These are phyloP conservation scores for Dicorynia guianensis DNA, from an alignment of 306 rosid genomes.

Conservation along the genomic window DNA sequence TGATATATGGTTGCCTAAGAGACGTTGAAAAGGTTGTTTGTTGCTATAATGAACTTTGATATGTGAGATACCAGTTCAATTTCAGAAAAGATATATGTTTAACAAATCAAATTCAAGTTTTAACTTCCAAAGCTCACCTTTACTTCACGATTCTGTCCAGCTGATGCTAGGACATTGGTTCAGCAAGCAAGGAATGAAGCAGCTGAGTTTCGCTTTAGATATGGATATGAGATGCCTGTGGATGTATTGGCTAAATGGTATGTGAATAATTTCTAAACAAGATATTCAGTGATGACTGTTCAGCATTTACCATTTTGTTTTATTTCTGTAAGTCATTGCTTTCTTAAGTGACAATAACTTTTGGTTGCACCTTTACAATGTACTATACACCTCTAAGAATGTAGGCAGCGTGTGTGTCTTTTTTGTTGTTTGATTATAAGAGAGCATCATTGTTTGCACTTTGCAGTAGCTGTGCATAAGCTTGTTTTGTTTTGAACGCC, in stretches of 20 bases:
- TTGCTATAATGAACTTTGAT: neutral
- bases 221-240: conserved; percentile 96
- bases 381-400: neutral
- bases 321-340: conserved; percentile 18
- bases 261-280: neutral
- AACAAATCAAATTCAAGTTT: neutral
- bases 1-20: neutral
- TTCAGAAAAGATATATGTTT: neutral
- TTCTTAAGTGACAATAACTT: neutral
- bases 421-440: neutral
- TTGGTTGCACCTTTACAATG: neutral
- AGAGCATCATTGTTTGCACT: neutral
- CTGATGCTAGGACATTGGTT: conserved; percentile 97
- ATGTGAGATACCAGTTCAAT: neutral
- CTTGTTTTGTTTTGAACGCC: neutral
- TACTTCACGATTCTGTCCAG: conserved; percentile 58
- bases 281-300: conserved; percentile 15
- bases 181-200: conserved; percentile 99
- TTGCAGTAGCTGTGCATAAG: neutral
- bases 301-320: conserved; percentile 14
- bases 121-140: conserved; percentile 22
- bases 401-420: too few species aligned
- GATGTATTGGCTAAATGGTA: conserved; percentile 93
- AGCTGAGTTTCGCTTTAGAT: conserved; percentile 92
- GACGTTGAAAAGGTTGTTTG: neutral